phyloP scores from a whole-genome alignment of 352 stramenopile species.

The Globisporangium parvum region DNA sequence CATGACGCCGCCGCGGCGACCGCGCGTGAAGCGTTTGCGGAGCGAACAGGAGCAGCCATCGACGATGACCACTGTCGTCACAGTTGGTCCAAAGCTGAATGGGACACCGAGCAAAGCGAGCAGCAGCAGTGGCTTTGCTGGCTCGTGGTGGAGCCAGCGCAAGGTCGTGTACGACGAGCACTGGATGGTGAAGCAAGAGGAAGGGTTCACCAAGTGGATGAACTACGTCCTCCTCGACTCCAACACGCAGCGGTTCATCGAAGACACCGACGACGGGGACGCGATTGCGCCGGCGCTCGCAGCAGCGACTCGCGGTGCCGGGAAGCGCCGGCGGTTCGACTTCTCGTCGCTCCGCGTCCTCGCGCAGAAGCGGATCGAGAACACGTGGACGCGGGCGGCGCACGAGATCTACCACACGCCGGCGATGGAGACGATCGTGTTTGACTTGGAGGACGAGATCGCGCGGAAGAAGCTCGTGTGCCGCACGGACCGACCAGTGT shows the following conservation, averaged over 20 bases:
- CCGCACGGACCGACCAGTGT: constrained; percentile 82
- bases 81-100: constrained; percentile 8
- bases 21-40: constrained; percentile 19
- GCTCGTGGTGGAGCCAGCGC: constrained; percentile 72
- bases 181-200: constrained; percentile 77
- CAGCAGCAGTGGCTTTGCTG: constrained; percentile 19
- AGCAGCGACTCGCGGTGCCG: constrained; percentile 3
- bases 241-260: constrained; percentile 29
- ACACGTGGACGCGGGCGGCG: constrained; percentile 47
- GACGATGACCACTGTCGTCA: background rate
- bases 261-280: constrained; percentile 21
- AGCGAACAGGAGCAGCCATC: background rate
- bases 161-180: constrained; percentile 66
- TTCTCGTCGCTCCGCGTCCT: constrained; percentile 70
- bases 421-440: constrained; percentile 47
- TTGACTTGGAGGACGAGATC: constrained; percentile 71
- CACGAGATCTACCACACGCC: constrained; percentile 52
- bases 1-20: constrained; percentile 30
- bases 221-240: constrained; percentile 79
- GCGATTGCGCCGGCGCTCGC: background rate
- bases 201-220: constrained; percentile 83
- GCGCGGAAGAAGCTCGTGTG: constrained; percentile 69
- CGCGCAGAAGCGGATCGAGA: constrained; percentile 68
- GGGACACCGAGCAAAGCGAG: constrained; percentile 1
- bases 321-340: constrained; percentile 26